A percentile compares a stretch with the other conserved stretches of the same genome.
These are phyloP conservation scores for Daldinia vernicosa DNA, from an alignment of 495 filamentous ascomycete genomes.

Conservation along the genomic window DNA sequence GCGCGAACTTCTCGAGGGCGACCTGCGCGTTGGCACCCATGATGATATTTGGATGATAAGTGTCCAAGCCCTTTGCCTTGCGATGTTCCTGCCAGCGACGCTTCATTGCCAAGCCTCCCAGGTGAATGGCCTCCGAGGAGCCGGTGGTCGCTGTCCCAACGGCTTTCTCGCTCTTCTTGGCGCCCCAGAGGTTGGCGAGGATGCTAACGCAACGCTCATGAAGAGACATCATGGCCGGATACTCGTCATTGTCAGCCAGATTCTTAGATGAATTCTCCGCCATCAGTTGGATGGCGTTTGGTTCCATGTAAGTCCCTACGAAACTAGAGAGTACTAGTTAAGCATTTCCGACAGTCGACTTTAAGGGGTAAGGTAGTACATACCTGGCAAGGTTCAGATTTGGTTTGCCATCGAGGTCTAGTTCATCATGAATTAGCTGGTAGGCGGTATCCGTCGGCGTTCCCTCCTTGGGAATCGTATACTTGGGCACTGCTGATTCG, in stretches of 20 bases:
- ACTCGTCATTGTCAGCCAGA: constrained; percentile 75
- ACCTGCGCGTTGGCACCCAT: constrained; percentile 84
- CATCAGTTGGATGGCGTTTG: constrained; percentile 70
- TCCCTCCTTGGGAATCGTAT: constrained; percentile 68
- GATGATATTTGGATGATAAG: constrained; percentile 73
- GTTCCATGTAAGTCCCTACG: constrained; percentile 77
- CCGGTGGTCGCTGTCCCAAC: constrained; percentile 78
- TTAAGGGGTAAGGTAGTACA: neutral
- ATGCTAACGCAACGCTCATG: constrained; percentile 77
- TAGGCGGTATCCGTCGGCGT: constrained; percentile 70
- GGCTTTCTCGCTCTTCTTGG: constrained; percentile 70
- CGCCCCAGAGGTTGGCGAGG: constrained; percentile 74
- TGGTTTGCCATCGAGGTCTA: constrained; percentile 77
- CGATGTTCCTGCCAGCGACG: constrained; percentile 77
- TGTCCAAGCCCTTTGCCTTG: constrained; percentile 67
- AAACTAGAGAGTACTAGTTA: constrained; percentile 56
- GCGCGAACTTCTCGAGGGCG: constrained; percentile 75
- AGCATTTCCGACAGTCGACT: neutral
- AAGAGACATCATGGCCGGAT: constrained; percentile 77
- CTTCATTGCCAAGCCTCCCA: constrained; percentile 82
- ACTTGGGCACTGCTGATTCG: constrained; percentile 72
- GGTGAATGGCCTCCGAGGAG: constrained; percentile 76
- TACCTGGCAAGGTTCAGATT: constrained; percentile 74
- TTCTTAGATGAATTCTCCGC: constrained; percentile 76
- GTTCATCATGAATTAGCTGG: constrained; percentile 75